A percentile compares a stretch with the other conserved stretches of the same genome.
Conservation (phyloP, 192 early-diverging fungal genomes). For the Allomyces javanicus region DNA sequence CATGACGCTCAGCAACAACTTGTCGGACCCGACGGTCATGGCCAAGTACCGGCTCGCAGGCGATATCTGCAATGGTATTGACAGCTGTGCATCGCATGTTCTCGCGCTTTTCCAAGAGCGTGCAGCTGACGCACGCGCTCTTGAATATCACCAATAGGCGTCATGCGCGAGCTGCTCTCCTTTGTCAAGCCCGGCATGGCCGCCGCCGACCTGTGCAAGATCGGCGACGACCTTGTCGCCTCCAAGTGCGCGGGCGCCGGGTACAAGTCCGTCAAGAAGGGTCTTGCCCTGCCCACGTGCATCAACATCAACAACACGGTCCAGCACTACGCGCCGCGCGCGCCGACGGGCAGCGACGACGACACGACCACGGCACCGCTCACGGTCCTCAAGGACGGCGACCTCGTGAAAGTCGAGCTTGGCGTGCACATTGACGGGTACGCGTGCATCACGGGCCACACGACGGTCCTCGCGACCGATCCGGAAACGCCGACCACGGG, state of each 20-base stretch:
- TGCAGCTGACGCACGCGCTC: too few species aligned
- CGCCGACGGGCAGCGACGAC: too few species aligned
- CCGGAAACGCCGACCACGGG: conserved; percentile 33
- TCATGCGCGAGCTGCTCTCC: conserved; percentile 28
- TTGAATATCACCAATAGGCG: too few species aligned
- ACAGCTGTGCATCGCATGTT: too few species aligned
- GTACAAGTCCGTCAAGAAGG: conserved; percentile 38
- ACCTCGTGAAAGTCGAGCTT: conserved; percentile 81
- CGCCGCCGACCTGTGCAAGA: conserved; percentile 41
- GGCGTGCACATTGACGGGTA: conserved; percentile 86
- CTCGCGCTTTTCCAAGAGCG: neutral
- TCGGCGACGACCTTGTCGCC: conserved; percentile 39
- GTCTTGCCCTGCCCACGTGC: conserved; percentile 68
- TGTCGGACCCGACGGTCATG: conserved; percentile 36
- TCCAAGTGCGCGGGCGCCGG: conserved; percentile 34
- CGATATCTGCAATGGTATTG: conserved; percentile 51
- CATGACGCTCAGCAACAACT: conserved; percentile 15
- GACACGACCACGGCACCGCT: too few species aligned
- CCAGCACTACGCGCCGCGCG: conserved; percentile 21
- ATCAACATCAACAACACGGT: conserved; percentile 60
- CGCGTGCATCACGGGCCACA: conserved; percentile 60
- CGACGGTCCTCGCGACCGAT: conserved; percentile 42
- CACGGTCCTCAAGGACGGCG: conserved; percentile 38
- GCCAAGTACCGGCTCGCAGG: conserved; percentile 58
- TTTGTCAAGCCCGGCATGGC: conserved; percentile 37